Evolutionary conservation across 1,284 basidiomycete species (phyloP), one percentile per base, ranked within the genome.

Genomic region (Leccinum glutinopallens): DNA sequence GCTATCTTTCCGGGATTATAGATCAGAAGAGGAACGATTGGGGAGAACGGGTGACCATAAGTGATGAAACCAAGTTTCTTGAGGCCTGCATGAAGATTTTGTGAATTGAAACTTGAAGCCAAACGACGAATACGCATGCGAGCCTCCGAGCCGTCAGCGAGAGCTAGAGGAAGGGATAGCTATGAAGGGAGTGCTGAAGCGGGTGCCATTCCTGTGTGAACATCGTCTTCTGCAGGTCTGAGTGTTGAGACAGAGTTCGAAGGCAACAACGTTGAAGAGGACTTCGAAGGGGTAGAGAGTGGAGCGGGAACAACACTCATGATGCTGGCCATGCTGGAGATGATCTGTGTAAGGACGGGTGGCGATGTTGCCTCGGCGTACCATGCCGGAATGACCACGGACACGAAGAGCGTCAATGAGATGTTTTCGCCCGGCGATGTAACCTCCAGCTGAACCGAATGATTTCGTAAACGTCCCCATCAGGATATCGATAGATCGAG

Each of bases 391-490:
- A 76, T 98, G 92, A 8, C 94, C 95, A 62, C 87, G 84, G 32
- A 95, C 73, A 25, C 96, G 91, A 4, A 99, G 84, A 15, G 89
- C 83, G 72, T 95, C 90, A 71, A 98, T 90, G 63, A 97, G 80
- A 7, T 80, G 76, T 75, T 94, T 95, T 71, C 80, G 87, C 6
- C 94, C 97, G 4, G 95, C 86, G 70, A 99, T 90, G 80, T 99
- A 98, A 15, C 97, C 97, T 62, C 97, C 97, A 0, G 96, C 92
- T 2, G 97, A 96, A 65, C 97, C 97, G 74, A 99, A 99, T 0
- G 96, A 98, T 79, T 99, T 99, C 46, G 97, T 99, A 76, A 99
- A 97, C 0, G 97, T 99, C 63, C 97, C 97, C 97, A 99, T 99
- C 68, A 98, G 87, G 68, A 99, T 87, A 76, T 99, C 97, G 66